Base-by-base conservation (phyloP, 2,329 filamentous ascomycete species). In the Arthrobotrys pseudoclavata region DNA sequence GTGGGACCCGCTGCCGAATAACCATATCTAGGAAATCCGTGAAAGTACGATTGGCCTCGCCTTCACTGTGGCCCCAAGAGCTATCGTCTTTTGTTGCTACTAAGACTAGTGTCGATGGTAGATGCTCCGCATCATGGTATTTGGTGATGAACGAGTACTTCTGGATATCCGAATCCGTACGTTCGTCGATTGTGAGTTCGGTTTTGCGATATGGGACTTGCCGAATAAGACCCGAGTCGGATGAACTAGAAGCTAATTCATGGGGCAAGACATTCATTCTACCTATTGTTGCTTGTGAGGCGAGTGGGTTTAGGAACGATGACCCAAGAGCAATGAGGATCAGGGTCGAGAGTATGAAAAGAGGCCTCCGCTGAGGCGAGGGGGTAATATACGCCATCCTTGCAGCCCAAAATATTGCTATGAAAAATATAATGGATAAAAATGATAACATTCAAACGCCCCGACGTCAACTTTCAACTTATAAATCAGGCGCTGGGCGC, bases 21-120 rank as follows among this genome's bases (percentile, higher is more conserved):
- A 72, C 34, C 29, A 72, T 60, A 12, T 72, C 42, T 6, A 72
- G 20, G 29, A 72, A 72, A 42, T 67, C 61, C 22, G 29, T 22
- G 10, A 72, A 66, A 13, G 9, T 60, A 22, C 69, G 69, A 20
- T 60, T 40, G 40, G 24, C 7, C 2, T 64, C 26, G 40, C 50
- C 61, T 20, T 42, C 31, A 42, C 60, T 72, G 1, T 34, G 24
- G 24, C 69, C 69, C 69, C 69, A 72, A 12, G 69, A 66, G 0
- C 31, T 22, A n/a, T 72, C 61, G n/a, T 66, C 50, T 20, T 42
- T 42, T 15, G 69, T 66, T 1, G 48, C 47, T 6, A 67, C 61
- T 9, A 72, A 7, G 7, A 72, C 45, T 6, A 72, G 52, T 1
- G 61, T 66, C 13, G 48, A 63, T 1, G 69, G 69, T 22, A 13